Evolutionary conservation across 306 rosid species (phyloP).

Genomic region (Corylus americana): DNA sequence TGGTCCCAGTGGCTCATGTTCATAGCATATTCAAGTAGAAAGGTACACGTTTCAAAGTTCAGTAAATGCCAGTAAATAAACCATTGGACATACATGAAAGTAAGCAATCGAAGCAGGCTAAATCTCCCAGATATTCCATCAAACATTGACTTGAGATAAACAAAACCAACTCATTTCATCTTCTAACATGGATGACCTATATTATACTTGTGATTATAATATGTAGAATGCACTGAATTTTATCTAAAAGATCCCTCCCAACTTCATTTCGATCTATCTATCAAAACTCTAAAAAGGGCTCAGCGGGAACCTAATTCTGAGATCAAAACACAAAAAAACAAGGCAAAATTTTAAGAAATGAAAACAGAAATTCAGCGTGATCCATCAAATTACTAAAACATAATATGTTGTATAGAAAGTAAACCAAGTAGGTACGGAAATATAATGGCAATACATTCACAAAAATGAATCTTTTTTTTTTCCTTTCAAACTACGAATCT

Average conservation of each 20-base stretch:
- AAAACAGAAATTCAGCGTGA: not conserved
- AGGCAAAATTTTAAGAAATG: not conserved
- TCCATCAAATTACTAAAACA: too few species aligned
- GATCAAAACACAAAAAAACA: not conserved
- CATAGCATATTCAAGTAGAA: not conserved
- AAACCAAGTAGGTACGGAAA: too few species aligned
- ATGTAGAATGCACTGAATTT: not conserved
- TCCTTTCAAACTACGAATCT: too few species aligned
- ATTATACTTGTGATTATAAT: not conserved
- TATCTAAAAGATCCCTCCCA: too few species aligned
- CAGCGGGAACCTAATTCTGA: not conserved
- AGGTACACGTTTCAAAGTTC: not conserved
- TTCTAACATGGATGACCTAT: not conserved
- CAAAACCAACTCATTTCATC: not conserved
- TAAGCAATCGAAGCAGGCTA: not conserved
- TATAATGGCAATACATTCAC: too few species aligned
- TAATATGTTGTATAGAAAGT: too few species aligned
- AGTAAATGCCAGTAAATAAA: constrained; percentile 1
- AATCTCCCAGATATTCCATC: not conserved
- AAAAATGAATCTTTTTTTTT: too few species aligned
- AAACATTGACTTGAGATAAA: constrained; percentile 1
- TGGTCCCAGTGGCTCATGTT: not conserved
- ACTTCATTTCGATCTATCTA: too few species aligned
- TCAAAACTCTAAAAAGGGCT: too few species aligned
- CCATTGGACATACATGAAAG: not conserved